phyloP scores from a whole-genome alignment of 176 grass and related monocot genomes.

The Puya raimondii region DNA sequence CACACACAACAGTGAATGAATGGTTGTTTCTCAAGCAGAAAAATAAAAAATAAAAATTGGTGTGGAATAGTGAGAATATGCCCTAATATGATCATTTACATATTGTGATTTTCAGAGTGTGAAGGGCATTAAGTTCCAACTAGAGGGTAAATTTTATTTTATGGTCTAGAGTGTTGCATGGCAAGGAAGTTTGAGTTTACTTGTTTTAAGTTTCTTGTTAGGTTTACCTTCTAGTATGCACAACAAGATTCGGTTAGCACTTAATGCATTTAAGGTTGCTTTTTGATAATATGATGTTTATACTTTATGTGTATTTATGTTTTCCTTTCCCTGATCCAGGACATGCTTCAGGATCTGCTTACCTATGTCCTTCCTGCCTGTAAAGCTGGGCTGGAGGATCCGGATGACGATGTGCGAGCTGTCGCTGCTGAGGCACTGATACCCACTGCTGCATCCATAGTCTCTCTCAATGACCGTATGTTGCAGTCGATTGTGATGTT shows the following conservation, averaged over 20 bases:
- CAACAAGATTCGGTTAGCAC: no score
- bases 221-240: no score
- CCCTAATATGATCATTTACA: no score
- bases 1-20: no score
- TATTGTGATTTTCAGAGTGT: no score
- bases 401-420: slow-evolving; percentile 95
- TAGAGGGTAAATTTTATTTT: no score
- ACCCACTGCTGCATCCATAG: slow-evolving; percentile 74
- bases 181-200: no score
- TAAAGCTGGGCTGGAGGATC: slow-evolving; percentile 93
- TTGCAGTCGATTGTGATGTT: slow-evolving; percentile 84
- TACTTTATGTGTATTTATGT: slow-evolving; percentile 13
- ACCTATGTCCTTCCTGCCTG: slow-evolving; percentile 78
- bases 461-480: slow-evolving; percentile 75
- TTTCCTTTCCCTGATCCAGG: slow-evolving; percentile 37
- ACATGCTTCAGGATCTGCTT: slow-evolving; percentile 80
- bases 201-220: no score
- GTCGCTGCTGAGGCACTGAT: slow-evolving; percentile 95
- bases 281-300: slow-evolving; percentile 1
- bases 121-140: no score
- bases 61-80: background rate
- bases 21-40: no score
- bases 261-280: background rate
- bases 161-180: no score
- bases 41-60: slow-evolving; percentile 9